phyloP scores from a whole-genome alignment of 2,329 filamentous ascomycete genomes.

The Graphilbum sp. region DNA sequence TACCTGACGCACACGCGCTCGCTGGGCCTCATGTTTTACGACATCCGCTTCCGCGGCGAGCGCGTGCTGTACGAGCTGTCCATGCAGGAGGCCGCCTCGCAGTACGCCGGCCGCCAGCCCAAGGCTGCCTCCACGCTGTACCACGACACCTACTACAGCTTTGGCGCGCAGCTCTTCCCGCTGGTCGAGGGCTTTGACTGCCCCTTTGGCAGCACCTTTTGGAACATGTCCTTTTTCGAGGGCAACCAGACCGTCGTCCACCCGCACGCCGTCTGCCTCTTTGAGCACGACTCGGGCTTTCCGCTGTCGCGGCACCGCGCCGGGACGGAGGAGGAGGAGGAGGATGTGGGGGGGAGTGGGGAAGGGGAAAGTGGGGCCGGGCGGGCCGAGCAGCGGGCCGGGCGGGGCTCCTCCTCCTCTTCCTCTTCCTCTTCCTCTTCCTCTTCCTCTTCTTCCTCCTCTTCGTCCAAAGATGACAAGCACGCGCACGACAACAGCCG shows the following conservation, averaged over 20 bases:
- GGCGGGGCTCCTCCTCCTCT: too few relatives aligned
- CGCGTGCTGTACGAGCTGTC: conserved; percentile 35
- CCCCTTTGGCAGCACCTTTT: conserved; percentile 21
- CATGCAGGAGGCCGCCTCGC: conserved; percentile 34
- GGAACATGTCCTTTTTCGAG: conserved; percentile 17
- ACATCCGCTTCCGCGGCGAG: conserved; percentile 33
- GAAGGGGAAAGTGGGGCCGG: too few relatives aligned
- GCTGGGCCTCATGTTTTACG: conserved; percentile 28
- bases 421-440: too few relatives aligned
- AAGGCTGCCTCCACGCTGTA: conserved; percentile 25
- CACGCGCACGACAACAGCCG: too few relatives aligned
- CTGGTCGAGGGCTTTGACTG: conserved; percentile 26
- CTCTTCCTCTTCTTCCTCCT: too few relatives aligned
- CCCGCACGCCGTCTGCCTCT: conserved; percentile 21
- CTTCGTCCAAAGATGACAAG: too few relatives aligned
- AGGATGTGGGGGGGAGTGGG: too few relatives aligned
- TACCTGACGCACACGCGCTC: conserved; percentile 28
- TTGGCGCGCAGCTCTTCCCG: conserved; percentile 19
- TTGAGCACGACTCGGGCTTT: conserved; percentile 20
- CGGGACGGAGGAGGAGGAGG: too few relatives aligned
- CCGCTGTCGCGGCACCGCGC: conserved; percentile 20
- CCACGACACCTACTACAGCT: conserved; percentile 22
- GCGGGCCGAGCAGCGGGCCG: too few relatives aligned
- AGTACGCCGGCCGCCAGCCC: conserved; percentile 31
- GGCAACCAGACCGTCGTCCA: conserved; percentile 15